phyloP scores from a whole-genome alignment of 495 filamentous ascomycete genomes.

The Aspergillus nanangensis region DNA sequence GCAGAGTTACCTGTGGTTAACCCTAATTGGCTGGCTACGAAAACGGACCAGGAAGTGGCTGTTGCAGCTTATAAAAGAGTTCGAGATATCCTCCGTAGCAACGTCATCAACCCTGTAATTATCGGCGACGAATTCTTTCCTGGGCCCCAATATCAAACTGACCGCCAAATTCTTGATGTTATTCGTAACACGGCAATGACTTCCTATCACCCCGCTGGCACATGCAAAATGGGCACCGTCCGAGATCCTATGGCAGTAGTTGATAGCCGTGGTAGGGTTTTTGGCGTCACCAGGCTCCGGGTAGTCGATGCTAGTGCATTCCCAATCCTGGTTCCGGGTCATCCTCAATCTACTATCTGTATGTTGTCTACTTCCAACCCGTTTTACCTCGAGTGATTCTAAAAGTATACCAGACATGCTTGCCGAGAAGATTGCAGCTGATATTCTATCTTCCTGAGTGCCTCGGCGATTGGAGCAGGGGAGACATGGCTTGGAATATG shows the following conservation, averaged over 20 bases:
- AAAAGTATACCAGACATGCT: constrained; percentile 39
- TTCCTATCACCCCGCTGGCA: constrained; percentile 50
- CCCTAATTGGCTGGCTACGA: constrained; percentile 49
- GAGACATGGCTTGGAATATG: background rate
- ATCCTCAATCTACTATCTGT: constrained; percentile 51
- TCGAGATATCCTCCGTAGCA: constrained; percentile 32
- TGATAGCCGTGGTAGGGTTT: constrained; percentile 45
- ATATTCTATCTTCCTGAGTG: constrained; percentile 36
- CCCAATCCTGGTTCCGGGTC: constrained; percentile 52
- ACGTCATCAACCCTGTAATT: constrained; percentile 30
- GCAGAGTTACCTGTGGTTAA: constrained; percentile 49
- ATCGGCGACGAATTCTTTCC: constrained; percentile 49
- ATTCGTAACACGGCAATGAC: constrained; percentile 40
- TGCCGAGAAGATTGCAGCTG: constrained; percentile 58
- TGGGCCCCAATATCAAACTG: constrained; percentile 38
- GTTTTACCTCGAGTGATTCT: background rate
- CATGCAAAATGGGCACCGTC: constrained; percentile 46
- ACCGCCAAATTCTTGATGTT: constrained; percentile 46
- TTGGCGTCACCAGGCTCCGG: constrained; percentile 46
- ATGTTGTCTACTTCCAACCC: constrained; percentile 16
- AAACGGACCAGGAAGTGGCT: constrained; percentile 48
- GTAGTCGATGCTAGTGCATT: constrained; percentile 59
- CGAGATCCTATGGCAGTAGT: constrained; percentile 50
- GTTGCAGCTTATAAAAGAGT: constrained; percentile 48
- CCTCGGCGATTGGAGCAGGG: background rate